Evolutionary conservation across 371 early-diverging fungal species (phyloP).

Genomic region (Apophysomyces variabilis): DNA sequence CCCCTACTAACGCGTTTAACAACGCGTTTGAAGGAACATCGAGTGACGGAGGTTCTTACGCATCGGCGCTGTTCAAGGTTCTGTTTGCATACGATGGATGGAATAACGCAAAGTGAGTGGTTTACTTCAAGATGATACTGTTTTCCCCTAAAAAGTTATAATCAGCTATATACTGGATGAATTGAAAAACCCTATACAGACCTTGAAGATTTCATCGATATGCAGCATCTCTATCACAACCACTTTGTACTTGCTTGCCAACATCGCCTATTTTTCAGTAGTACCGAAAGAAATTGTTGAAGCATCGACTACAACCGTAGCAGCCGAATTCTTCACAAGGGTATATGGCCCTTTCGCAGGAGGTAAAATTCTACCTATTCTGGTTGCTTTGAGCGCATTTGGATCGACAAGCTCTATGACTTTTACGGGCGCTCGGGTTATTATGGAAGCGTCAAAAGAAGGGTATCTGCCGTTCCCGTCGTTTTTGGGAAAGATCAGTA

Average conservation of each 20-base stretch:
- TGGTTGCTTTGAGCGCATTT: conserved; percentile 30
- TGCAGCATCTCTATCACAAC: conserved; percentile 28
- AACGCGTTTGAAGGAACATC: conserved; percentile 24
- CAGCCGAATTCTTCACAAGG: conserved; percentile 36
- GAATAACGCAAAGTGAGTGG: conserved; percentile 22
- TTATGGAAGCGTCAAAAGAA: conserved; percentile 25
- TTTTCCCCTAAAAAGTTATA: conserved; percentile 3
- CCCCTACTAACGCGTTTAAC: conserved; percentile 12
- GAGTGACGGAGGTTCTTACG: conserved; percentile 23
- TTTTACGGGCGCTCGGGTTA: conserved; percentile 26
- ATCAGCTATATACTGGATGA: conserved; percentile 36
- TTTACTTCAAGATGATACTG: neutral
- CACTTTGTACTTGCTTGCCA: conserved; percentile 36
- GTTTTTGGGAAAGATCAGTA: conserved; percentile 20
- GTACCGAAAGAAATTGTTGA: conserved; percentile 34
- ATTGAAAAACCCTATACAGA: conserved; percentile 35
- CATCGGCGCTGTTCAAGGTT: conserved; percentile 28
- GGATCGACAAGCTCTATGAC: conserved; percentile 27
- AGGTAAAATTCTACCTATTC: conserved; percentile 20
- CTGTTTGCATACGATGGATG: conserved; percentile 38
- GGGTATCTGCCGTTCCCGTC: conserved; percentile 18
- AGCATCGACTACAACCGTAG: conserved; percentile 25
- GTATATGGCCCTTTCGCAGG: conserved; percentile 31
- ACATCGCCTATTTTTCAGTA: conserved; percentile 42
- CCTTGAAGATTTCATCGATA: conserved; percentile 29